phyloP scores from a whole-genome alignment of 2,329 filamentous ascomycete species.

The Pseudopyricularia javanii region DNA sequence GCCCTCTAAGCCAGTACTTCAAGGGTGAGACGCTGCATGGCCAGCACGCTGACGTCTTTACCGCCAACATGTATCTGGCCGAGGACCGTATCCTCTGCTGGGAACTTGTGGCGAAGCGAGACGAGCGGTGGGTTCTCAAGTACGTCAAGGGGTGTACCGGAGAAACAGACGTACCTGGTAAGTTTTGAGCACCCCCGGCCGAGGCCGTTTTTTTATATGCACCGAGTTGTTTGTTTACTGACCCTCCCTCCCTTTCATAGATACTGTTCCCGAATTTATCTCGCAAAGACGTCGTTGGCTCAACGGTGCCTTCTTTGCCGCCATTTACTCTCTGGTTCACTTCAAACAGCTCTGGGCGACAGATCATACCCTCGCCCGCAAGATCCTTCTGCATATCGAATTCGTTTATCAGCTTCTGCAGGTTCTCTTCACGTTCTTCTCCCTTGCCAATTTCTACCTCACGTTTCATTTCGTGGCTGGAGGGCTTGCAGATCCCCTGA shows the following conservation, averaged over 20 bases:
- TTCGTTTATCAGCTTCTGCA: slow-evolving; percentile 92
- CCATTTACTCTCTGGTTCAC: slow-evolving; percentile 92
- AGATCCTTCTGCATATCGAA: slow-evolving; percentile 85
- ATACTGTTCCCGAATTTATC: slow-evolving; percentile 90
- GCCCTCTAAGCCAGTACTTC: slow-evolving; percentile 95
- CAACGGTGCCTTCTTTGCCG: slow-evolving; percentile 97
- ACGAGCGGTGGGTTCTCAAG: slow-evolving; percentile 92
- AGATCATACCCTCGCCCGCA: slow-evolving; percentile 80
- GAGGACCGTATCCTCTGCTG: slow-evolving; percentile 85
- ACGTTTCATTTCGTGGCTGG: slow-evolving; percentile 98
- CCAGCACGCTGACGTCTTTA: slow-evolving; percentile 57
- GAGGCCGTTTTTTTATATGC: background rate
- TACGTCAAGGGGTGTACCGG: slow-evolving; percentile 95
- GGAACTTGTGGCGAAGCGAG: slow-evolving; percentile 91
- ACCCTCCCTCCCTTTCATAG: slow-evolving; percentile 27
- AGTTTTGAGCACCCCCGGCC: slow-evolving; percentile 19
- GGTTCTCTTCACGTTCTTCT: slow-evolving; percentile 94
- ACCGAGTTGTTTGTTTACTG: background rate
- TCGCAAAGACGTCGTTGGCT: slow-evolving; percentile 94
- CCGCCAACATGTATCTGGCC: slow-evolving; percentile 86
- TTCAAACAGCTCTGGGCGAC: slow-evolving; percentile 88
- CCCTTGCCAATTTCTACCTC: slow-evolving; percentile 95
- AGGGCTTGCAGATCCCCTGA: slow-evolving; percentile 62
- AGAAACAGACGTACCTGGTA: slow-evolving; percentile 95
- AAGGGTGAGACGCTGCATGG: slow-evolving; percentile 96